Evolutionary conservation across 306 rosid genomes (phyloP), one percentile per base, ranked within the genome.

Genomic region (Fragaria nilgerrensis): DNA sequence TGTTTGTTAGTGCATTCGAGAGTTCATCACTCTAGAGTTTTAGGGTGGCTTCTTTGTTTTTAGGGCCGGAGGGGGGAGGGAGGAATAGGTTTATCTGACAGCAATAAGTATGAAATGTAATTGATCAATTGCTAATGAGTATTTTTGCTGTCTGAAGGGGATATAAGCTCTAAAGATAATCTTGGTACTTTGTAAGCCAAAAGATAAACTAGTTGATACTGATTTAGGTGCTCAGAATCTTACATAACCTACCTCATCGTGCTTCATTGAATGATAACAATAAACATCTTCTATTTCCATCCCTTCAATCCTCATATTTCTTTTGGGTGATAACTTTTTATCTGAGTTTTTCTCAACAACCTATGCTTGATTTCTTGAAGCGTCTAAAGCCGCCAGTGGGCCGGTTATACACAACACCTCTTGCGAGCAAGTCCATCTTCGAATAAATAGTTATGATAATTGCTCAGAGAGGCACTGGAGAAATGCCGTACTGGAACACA

Each of bases 391-490:
- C 87, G 69, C 79, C 84, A 7, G 45, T 64, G 74, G 80, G 73
- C 77, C 73, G 20, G 77, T 79, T 77, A 55, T 84, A 58, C 88
- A 77, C 75, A 82, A 72, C 63, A 76, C 78, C 80, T 80, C 79
- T 73, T 70, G 79, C 29, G 79, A 80, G 70, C 73, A 80, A 80
- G 80, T 55, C 70, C 66, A 7, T 73, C 69, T 53, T 47, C 77
- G 66, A 10, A 27, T 56, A 62, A 52, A 64, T 44, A 73, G 75
- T 72, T 53, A 72, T 49, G 81, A 75, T 62, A 84, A 86, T 73
- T 64, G 73, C 79, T 87, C 83, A n/a, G 81, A 66, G 80, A 80
- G 82, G 73, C 77, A 81, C 74, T 89, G 91, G 89, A 88, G 89
- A 82, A 84, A 84, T 84, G 80, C 86, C 61, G 77, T 84, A 65